Conservation (phyloP, 202 grass and related monocot species). For the Carex arenaria region DNA sequence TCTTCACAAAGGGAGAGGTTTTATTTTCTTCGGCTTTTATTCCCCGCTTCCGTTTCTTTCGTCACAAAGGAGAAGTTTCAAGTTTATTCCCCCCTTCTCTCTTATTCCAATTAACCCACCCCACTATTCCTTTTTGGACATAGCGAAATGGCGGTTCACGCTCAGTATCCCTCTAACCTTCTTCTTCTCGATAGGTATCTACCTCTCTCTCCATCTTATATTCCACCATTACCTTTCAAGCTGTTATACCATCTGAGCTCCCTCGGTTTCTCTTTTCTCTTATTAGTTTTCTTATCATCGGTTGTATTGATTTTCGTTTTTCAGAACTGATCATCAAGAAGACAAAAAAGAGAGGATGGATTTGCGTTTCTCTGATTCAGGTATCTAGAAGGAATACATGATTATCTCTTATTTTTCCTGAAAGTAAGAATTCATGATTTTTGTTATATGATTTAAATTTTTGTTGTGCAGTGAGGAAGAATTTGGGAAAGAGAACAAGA, state of each 20-base stretch:
- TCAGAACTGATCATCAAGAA: constrained; percentile 56
- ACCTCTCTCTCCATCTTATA: constrained; percentile 7
- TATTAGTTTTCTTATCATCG: constrained; percentile 19
- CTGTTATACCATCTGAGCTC: not conserved
- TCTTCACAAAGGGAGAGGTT: not conserved
- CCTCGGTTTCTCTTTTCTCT: not conserved
- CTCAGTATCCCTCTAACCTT: constrained; percentile 71
- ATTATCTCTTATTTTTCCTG: constrained; percentile 18
- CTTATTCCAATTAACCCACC: constrained; percentile 14
- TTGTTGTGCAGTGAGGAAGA: constrained; percentile 38
- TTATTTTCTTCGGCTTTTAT: not conserved
- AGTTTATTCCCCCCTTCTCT: constrained; percentile 30
- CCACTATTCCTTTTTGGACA: constrained; percentile 26
- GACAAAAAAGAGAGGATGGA: constrained; percentile 65
- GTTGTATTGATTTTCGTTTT: constrained; percentile 18
- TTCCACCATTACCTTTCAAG: not conserved
- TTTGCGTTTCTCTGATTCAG: constrained; percentile 27
- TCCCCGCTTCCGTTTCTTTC: constrained; percentile 40
- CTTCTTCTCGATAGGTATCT: constrained; percentile 73
- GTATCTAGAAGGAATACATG: not conserved
- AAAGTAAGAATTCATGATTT: constrained; percentile 9
- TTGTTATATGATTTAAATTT: not conserved
- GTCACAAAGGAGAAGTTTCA: constrained; percentile 34
- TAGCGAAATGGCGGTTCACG: constrained; percentile 77
- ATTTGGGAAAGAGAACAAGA: constrained; percentile 60